phyloP scores from a whole-genome alignment of 139 green algal species.

The Zygnema circumcarinatum region DNA sequence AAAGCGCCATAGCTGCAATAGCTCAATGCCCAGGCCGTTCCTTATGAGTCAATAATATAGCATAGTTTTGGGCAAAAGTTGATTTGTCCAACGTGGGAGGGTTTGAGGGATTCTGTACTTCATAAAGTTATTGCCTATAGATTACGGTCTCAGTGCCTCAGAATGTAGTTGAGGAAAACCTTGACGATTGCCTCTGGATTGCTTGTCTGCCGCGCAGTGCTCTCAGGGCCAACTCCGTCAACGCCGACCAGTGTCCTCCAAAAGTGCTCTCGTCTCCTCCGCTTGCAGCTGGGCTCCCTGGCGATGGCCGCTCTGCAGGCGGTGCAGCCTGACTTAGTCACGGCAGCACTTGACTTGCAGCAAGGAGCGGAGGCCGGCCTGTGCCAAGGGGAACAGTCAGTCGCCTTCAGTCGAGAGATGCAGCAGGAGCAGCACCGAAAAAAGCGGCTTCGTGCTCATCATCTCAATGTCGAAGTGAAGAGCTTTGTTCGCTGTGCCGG shows the following conservation, averaged over 20 bases:
- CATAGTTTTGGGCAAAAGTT: no score
- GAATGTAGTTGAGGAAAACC: no score
- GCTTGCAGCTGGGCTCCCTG: neutral
- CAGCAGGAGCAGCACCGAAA: neutral
- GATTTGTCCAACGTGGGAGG: no score
- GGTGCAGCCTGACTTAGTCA: neutral
- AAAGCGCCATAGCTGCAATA: no score
- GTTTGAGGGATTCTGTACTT: no score
- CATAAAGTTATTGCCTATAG: no score
- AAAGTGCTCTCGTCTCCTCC: neutral
- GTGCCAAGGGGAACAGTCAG: neutral
- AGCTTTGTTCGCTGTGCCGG: neutral
- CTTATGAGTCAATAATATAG: no score
- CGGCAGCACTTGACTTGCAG: neutral
- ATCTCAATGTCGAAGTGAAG: neutral
- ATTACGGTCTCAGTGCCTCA: no score
- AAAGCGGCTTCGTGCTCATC: neutral
- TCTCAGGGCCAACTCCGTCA: no score
- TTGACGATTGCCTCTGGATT: no score
- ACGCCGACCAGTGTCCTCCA: neutral
- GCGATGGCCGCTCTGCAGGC: neutral
- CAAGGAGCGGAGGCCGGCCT: neutral
- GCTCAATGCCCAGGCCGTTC: no score
- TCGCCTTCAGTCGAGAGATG: neutral
- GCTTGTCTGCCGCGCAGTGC: no score